These are phyloP conservation scores for Physcomitrellopsis africana DNA, from an alignment of 225 moss, liverwort and hornwort genomes.

Conservation along the genomic window DNA sequence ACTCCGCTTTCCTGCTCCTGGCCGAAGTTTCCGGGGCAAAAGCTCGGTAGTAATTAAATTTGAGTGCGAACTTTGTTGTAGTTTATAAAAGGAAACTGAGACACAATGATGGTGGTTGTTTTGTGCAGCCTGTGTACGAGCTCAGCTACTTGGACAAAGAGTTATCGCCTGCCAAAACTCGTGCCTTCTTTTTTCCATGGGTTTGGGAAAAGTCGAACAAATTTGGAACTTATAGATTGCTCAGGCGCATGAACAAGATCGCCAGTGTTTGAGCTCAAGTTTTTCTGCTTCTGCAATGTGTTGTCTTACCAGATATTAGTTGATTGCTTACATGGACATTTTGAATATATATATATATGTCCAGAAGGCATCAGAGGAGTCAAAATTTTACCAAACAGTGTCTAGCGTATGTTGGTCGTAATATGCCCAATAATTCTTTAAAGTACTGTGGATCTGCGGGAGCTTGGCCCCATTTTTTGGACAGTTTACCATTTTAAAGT, in stretches of 20 bases:
- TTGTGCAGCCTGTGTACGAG: too few species aligned
- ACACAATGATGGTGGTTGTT: slow-evolving; percentile 10
- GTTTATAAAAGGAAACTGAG: slow-evolving; percentile 23
- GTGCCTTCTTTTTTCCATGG: too few species aligned
- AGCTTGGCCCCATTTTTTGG: slow-evolving; percentile 9
- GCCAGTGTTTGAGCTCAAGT: slow-evolving; percentile 27
- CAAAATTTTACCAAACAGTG: too few species aligned
- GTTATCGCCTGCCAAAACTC: too few species aligned
- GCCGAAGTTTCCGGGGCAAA: not conserved
- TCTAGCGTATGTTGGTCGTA: not conserved
- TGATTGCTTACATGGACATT: not conserved
- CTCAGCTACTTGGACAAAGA: slow-evolving; percentile 49
- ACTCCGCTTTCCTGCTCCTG: not conserved
- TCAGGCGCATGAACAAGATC: slow-evolving; percentile 38
- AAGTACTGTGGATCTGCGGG: not conserved
- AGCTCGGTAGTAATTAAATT: not conserved
- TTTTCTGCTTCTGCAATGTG: slow-evolving; percentile 13
- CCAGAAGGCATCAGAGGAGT: too few species aligned
- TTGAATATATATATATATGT: not conserved
- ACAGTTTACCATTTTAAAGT: too few species aligned
- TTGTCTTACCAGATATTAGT: slow-evolving; percentile 6
- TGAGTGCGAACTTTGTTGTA: not conserved
- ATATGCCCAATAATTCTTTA: not conserved
- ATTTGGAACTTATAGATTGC: slow-evolving; percentile 54
- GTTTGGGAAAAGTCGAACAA: slow-evolving; percentile 53